phyloP scores from a whole-genome alignment of 768 basidiomycete genomes.

The Tulasnella sp. region DNA sequence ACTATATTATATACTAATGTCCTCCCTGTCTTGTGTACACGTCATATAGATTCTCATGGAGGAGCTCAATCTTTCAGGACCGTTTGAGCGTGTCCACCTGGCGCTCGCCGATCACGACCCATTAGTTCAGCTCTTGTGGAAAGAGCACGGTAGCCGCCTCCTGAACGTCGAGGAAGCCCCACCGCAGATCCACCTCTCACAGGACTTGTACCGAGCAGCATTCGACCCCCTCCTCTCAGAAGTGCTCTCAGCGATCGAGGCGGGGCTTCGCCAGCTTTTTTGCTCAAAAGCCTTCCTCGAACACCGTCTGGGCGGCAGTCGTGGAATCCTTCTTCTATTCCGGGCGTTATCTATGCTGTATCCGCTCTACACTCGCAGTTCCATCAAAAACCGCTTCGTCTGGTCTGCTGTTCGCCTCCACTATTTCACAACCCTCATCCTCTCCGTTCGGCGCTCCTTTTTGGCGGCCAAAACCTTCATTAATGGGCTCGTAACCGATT shows the following conservation, averaged over 20 bases:
- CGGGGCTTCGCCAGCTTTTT: background rate
- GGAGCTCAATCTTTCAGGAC: too few relatives aligned
- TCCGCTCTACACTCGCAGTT: background rate
- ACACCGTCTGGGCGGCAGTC: background rate
- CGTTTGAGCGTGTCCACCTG: too few relatives aligned
- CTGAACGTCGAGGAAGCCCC: background rate
- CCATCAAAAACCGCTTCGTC: background rate
- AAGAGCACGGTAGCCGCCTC: background rate
- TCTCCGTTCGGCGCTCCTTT: background rate
- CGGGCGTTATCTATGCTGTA: background rate
- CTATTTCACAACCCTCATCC: background rate
- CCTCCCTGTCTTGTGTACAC: too few relatives aligned
- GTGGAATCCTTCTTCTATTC: background rate
- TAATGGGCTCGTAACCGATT: background rate
- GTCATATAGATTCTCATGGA: too few relatives aligned
- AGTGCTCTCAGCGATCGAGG: background rate
- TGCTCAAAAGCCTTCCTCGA: background rate
- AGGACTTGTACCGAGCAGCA: background rate
- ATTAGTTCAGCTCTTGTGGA: background rate
- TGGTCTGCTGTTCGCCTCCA: background rate
- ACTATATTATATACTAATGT: too few relatives aligned
- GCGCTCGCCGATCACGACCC: too few relatives aligned
- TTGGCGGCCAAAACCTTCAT: background rate
- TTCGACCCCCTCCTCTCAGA: background rate
- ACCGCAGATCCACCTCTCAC: background rate